These are phyloP conservation scores for Apiospora kogelbergensis DNA, from an alignment of 2,329 filamentous ascomycete genomes.

Conservation along the genomic window DNA sequence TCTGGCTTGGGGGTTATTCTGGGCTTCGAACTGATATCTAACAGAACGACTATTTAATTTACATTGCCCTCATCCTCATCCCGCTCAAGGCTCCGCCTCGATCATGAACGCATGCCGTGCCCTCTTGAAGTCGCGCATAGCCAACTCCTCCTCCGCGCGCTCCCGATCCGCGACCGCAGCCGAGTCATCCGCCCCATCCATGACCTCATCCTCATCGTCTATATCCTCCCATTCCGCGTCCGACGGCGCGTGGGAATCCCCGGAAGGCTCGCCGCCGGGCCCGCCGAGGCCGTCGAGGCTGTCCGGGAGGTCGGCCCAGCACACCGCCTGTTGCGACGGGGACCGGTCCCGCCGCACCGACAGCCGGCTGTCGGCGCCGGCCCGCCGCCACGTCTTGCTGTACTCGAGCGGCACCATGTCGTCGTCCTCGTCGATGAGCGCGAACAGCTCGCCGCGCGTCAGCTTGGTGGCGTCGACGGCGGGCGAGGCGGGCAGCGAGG, in stretches of 20 bases:
- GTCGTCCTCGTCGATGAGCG: background rate
- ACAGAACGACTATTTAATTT: too few relatives aligned
- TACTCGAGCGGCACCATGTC: background rate
- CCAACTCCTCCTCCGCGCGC: background rate
- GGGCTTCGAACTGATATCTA: too few relatives aligned
- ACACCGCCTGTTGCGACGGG: background rate
- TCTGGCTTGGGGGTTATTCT: too few relatives aligned
- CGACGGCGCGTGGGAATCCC: too few relatives aligned
- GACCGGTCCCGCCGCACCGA: background rate
- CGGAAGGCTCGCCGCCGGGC: background rate
- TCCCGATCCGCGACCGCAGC: background rate
- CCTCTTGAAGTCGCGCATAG: background rate
- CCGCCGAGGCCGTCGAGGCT: too few relatives aligned
- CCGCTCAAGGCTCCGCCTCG: background rate
- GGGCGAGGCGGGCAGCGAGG: background rate
- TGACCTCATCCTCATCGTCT: background rate
- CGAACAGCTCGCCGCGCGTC: background rate
- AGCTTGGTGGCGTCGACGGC: slow-evolving; percentile 4
- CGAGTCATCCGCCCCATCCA: background rate
- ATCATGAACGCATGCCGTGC: background rate
- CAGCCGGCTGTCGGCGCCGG: background rate
- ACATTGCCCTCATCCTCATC: too few relatives aligned
- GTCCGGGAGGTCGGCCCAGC: background rate
- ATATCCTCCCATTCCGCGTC: background rate
- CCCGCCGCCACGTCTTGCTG: background rate